These are phyloP conservation scores for Solanum ossicruentum DNA, from an alignment of 257 asterid species.

Conservation along the genomic window DNA sequence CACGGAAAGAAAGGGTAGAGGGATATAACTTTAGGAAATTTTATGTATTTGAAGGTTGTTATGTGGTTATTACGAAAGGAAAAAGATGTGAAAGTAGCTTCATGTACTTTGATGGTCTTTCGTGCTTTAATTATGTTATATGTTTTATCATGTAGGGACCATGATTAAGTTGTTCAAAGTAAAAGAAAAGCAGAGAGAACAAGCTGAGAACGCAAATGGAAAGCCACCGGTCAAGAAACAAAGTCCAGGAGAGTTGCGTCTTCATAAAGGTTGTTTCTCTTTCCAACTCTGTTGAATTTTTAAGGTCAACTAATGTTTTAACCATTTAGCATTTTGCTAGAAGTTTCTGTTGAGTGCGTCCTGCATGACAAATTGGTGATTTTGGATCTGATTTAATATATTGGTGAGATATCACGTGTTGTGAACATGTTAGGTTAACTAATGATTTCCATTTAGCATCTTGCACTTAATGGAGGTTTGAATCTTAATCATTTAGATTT, in stretches of 20 bases:
- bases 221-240: constrained; percentile 79
- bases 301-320: not conserved
- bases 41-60: not conserved
- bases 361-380: not conserved
- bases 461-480: not conserved
- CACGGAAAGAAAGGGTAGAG: not conserved
- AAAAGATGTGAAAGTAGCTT: not conserved
- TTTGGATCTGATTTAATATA: not conserved
- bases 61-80: not conserved
- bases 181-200: constrained; percentile 87
- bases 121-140: not conserved
- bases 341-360: not conserved
- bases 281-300: not conserved
- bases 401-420: not conserved
- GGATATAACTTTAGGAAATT: not conserved
- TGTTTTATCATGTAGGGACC: constrained; percentile 20
- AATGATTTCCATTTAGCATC: not conserved
- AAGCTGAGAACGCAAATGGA: constrained; percentile 83
- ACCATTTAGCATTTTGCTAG: not conserved
- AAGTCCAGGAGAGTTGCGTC: constrained; percentile 93
- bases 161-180: constrained; percentile 93
- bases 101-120: not conserved
- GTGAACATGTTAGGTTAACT: not conserved
- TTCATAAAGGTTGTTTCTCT: constrained; percentile 30
- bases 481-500: not conserved